These are phyloP conservation scores for Fusarium sp. DNA, from an alignment of 2,329 filamentous ascomycete species.

Conservation along the genomic window DNA sequence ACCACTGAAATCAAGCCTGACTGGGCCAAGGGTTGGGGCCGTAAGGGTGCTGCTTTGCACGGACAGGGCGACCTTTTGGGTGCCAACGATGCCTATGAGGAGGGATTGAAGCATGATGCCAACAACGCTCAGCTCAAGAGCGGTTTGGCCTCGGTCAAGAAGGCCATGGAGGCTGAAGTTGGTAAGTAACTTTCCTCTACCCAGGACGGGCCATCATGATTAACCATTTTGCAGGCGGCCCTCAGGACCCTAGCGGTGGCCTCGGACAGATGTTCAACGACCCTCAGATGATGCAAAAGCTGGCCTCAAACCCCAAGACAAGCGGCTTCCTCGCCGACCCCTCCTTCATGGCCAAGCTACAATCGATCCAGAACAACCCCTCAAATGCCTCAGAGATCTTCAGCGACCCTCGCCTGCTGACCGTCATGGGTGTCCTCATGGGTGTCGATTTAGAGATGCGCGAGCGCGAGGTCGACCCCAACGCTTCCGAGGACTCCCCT, in stretches of 20 bases:
- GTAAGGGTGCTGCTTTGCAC: conserved; percentile 91
- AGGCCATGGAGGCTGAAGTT: conserved; percentile 76
- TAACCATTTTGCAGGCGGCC: conserved; percentile 40
- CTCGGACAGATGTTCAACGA: conserved; percentile 96
- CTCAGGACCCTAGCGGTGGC: conserved; percentile 72
- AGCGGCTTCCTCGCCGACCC: conserved; percentile 80
- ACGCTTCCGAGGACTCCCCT: conserved; percentile 65
- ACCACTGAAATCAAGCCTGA: conserved; percentile 95
- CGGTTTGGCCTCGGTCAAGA: conserved; percentile 83
- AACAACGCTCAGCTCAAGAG: conserved; percentile 92
- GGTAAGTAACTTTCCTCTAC: conserved; percentile 38
- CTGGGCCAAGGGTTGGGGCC: conserved; percentile 96
- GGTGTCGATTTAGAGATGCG: conserved; percentile 84
- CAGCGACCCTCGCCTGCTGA: conserved; percentile 88
- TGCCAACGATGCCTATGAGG: conserved; percentile 89
- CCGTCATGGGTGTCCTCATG: conserved; percentile 92
- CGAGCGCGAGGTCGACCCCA: conserved; percentile 47
- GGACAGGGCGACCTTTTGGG: conserved; percentile 85
- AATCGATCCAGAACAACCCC: conserved; percentile 83
- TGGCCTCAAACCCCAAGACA: conserved; percentile 95
- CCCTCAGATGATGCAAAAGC: conserved; percentile 87
- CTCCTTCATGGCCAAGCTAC: conserved; percentile 89
- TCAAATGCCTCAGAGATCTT: conserved; percentile 81
- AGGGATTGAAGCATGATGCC: conserved; percentile 92
- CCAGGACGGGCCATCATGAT: not conserved